Evolutionary conservation across 805 yeast genomes (phyloP).

Genomic region (Metschnikowia borealis): DNA sequence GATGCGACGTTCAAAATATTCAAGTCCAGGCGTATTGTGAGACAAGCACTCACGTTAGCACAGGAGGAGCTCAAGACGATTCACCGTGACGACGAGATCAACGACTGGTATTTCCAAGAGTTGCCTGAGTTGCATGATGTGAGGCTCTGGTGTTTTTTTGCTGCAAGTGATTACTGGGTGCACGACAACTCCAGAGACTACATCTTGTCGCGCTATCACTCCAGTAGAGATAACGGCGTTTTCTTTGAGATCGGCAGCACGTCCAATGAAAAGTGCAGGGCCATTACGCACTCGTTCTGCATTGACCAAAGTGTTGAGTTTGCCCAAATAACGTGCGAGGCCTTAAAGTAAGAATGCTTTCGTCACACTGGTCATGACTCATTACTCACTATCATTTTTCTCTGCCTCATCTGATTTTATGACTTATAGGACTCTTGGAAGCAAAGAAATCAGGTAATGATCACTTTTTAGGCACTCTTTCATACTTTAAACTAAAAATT

Average conservation of each 20-base stretch:
- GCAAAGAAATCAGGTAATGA: too few relatives aligned
- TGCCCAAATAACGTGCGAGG: constrained; percentile 37
- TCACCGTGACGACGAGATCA: constrained; percentile 45
- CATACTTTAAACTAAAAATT: too few relatives aligned
- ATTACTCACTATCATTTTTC: background rate
- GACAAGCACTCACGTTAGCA: constrained; percentile 56
- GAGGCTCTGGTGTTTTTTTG: constrained; percentile 54
- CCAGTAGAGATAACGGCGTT: constrained; percentile 24
- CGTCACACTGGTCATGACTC: background rate
- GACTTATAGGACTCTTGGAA: background rate
- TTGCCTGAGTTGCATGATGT: constrained; percentile 20
- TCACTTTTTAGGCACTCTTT: background rate
- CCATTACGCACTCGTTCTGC: constrained; percentile 59
- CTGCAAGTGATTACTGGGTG: constrained; percentile 66
- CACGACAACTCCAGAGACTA: constrained; percentile 45
- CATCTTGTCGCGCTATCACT: constrained; percentile 36
- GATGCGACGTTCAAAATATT: constrained; percentile 42
- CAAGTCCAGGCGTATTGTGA: constrained; percentile 40
- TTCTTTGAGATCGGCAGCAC: constrained; percentile 30
- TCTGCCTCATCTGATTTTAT: background rate
- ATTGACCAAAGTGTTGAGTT: constrained; percentile 51
- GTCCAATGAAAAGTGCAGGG: constrained; percentile 21
- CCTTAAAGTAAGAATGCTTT: constrained; percentile 8
- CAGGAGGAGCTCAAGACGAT: constrained; percentile 55
- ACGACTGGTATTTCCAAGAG: constrained; percentile 42